A percentile compares a stretch with the other conserved stretches of the same genome.
Conservation (phyloP, 306 rosid genomes). For the Cercis canadensis region DNA sequence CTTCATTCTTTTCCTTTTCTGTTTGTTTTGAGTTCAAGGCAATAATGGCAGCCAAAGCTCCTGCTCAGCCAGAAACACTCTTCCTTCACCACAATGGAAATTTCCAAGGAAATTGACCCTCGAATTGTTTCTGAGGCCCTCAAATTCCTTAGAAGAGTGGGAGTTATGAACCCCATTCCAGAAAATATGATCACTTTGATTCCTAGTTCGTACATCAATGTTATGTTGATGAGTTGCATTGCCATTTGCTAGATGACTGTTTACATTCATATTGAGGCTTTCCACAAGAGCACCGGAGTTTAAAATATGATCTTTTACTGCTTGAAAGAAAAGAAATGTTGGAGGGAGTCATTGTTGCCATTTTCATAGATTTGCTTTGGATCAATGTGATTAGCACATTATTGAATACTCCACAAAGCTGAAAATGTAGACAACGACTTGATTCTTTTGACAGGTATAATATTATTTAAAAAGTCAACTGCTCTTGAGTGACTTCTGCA, state of each 20-base stretch:
- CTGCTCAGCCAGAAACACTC: constrained; percentile 1
- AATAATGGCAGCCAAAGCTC: constrained; percentile 5
- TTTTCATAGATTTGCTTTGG: constrained; percentile 22
- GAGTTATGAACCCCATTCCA: constrained; percentile 33
- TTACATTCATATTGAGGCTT: no score
- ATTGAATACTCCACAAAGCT: no score
- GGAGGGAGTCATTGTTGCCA: no score
- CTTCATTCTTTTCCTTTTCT: no score
- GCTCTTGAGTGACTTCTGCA: no score
- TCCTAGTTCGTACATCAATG: constrained; percentile 28
- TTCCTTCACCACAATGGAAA: not conserved
- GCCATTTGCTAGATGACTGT: no score
- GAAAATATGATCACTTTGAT: constrained; percentile 26
- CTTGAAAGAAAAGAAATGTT: not conserved
- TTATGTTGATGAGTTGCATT: constrained; percentile 32
- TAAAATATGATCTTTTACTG: no score
- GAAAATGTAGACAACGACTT: no score
- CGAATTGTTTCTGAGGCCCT: not conserved
- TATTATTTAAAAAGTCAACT: no score
- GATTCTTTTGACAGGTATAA: no score
- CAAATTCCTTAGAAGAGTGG: not conserved
- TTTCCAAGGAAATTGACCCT: constrained; percentile 12
- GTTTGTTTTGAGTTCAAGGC: no score
- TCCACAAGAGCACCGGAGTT: no score
- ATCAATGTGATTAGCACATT: constrained; percentile 10